Conservation (phyloP, 1,284 basidiomycete genomes). For the Boletus semigastroideus region DNA sequence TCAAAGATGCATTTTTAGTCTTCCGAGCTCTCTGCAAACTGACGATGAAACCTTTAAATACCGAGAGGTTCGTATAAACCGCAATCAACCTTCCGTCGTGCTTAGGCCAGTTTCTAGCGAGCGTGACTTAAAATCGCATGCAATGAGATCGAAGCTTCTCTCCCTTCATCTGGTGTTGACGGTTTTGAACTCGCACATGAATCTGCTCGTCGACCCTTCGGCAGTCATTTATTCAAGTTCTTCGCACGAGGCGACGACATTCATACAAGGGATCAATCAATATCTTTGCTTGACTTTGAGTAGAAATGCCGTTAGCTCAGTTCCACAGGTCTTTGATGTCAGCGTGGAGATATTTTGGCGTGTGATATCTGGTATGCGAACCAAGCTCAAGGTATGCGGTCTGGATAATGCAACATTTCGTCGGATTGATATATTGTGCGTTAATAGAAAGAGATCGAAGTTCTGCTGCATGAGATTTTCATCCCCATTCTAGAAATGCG, state of each 20-base stretch:
- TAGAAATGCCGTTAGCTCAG: slow-evolving; percentile 93
- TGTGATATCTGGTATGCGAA: slow-evolving; percentile 89
- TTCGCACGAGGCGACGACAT: slow-evolving; percentile 81
- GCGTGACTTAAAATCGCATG: slow-evolving; percentile 89
- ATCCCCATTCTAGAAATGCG: slow-evolving; percentile 99
- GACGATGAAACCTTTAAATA: slow-evolving; percentile 95
- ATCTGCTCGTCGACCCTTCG: slow-evolving; percentile 81
- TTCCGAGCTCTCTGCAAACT: slow-evolving; percentile 95
- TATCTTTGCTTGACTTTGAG: slow-evolving; percentile 93
- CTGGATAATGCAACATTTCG: background rate
- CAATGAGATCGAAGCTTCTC: slow-evolving; percentile 93
- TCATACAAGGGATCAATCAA: slow-evolving; percentile 91
- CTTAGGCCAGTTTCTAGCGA: slow-evolving; percentile 55
- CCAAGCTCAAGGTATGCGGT: slow-evolving; percentile 82
- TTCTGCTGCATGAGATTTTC: slow-evolving; percentile 97
- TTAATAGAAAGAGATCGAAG: slow-evolving; percentile 95
- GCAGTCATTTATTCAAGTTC: slow-evolving; percentile 89
- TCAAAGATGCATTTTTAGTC: slow-evolving; percentile 96
- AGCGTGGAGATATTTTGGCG: slow-evolving; percentile 99
- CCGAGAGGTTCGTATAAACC: slow-evolving; percentile 69
- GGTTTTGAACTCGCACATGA: slow-evolving; percentile 90
- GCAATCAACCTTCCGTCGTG: background rate
- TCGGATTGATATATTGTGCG: slow-evolving; percentile 3
- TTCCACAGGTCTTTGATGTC: slow-evolving; percentile 96
- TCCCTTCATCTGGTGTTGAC: slow-evolving; percentile 91